Evolutionary conservation across 176 grass and related monocot genomes (phyloP).

Genomic region (Oryza rufipogon): DNA sequence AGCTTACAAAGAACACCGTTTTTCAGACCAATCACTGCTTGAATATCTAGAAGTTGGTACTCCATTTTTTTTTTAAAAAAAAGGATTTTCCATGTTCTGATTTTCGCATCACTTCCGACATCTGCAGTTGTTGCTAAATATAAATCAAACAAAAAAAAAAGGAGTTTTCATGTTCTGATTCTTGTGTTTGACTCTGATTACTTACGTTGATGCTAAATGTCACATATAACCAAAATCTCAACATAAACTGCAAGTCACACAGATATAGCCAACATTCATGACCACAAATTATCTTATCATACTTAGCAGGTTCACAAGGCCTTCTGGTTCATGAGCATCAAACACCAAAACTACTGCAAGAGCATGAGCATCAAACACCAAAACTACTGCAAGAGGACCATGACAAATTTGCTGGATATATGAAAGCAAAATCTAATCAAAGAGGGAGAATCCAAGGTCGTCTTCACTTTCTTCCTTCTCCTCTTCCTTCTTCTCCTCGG

Average conservation of each 20-base stretch:
- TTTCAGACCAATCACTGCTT: too few species aligned
- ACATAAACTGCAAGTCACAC: conserved; percentile 13
- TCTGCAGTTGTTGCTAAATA: too few species aligned
- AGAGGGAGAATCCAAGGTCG: conserved; percentile 91
- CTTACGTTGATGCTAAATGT: neutral
- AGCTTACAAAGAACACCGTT: too few species aligned
- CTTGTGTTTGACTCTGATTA: neutral
- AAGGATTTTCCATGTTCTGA: too few species aligned
- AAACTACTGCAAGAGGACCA: conserved; percentile 26
- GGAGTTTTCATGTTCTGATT: neutral
- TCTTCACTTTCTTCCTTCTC: conserved; percentile 98
- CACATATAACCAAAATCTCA: neutral
- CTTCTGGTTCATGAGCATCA: neutral
- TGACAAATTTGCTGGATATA: neutral
- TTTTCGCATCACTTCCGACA: too few species aligned
- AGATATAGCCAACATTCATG: neutral
- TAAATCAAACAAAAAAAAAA: neutral
- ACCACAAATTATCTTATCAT: neutral
- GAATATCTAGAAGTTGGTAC: too few species aligned
- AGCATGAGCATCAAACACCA: conserved; percentile 2
- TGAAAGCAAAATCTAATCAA: conserved; percentile 55
- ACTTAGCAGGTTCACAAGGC: conserved; percentile 12
- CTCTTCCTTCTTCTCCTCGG: conserved; percentile 84
- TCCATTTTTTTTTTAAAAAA: too few species aligned
- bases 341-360: conserved; percentile 31